Evolutionary conservation across 805 yeast genomes (phyloP).

Genomic region (Candida ascalaphidarum): DNA sequence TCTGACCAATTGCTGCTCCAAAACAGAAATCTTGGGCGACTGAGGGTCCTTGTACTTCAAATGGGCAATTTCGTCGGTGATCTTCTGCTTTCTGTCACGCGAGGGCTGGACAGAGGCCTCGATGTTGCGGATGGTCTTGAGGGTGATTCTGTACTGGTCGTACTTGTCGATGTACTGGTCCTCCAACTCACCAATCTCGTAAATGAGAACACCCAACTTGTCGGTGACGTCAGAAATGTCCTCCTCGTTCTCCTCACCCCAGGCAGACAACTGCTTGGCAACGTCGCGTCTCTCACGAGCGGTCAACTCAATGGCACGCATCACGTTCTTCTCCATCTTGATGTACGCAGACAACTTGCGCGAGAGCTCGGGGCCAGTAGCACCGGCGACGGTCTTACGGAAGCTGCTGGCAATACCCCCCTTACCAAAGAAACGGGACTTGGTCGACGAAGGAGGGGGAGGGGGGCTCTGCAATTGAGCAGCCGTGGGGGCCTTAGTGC

Average conservation of each 20-base stretch:
- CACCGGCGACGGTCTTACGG: conserved; percentile 69
- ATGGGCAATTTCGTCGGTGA: conserved; percentile 78
- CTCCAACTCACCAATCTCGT: conserved; percentile 80
- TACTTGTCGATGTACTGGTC: conserved; percentile 81
- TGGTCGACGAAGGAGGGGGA: conserved; percentile 90
- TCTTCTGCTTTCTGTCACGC: conserved; percentile 77
- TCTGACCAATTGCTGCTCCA: conserved; percentile 85
- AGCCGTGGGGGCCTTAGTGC: conserved; percentile 94
- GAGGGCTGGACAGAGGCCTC: conserved; percentile 86
- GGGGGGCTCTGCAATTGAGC: conserved; percentile 90
- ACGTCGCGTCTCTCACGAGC: conserved; percentile 75
- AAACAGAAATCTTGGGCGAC: conserved; percentile 69
- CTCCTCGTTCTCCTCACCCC: conserved; percentile 87
- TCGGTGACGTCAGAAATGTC: conserved; percentile 83
- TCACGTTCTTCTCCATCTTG: conserved; percentile 74
- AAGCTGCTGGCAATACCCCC: conserved; percentile 54
- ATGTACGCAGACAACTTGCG: conserved; percentile 66
- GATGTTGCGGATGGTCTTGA: conserved; percentile 75
- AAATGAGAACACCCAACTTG: conserved; percentile 74
- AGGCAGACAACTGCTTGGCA: conserved; percentile 71
- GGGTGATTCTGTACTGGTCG: conserved; percentile 78
- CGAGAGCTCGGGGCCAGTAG: conserved; percentile 73
- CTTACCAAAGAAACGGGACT: conserved; percentile 84
- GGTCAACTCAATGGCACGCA: conserved; percentile 70
- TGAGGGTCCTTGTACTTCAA: conserved; percentile 81